Percentiles rank a stretch among this genome's conserved stretches.
Conservation (phyloP, 139 green algal species). For the Edaphochlamys debaryana region DNA sequence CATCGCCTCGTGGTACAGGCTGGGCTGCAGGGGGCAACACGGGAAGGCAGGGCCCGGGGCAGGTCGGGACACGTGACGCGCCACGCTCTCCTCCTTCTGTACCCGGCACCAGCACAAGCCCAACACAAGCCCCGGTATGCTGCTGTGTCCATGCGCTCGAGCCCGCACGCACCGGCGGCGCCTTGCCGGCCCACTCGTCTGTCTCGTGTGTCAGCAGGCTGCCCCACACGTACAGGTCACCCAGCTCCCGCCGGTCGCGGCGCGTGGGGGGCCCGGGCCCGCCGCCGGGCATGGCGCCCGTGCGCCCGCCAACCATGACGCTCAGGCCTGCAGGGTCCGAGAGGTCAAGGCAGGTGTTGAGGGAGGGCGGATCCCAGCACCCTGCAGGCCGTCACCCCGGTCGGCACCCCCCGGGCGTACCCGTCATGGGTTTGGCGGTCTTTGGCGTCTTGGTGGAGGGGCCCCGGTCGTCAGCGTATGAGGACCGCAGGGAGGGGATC, state of each 20-base stretch:
- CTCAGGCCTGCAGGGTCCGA: neutral
- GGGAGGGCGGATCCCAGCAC: too few species aligned
- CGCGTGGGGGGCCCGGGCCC: neutral
- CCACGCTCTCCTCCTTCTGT: too few species aligned
- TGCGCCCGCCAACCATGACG: constrained; percentile 13
- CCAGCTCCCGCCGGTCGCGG: constrained; percentile 58
- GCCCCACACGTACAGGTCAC: constrained; percentile 81
- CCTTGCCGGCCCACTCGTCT: neutral
- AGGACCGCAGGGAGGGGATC: neutral
- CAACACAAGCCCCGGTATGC: too few species aligned
- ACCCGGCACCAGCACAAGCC: too few species aligned
- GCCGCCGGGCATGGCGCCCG: neutral
- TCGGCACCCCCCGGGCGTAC: too few species aligned
- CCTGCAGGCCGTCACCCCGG: too few species aligned
- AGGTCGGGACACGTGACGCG: too few species aligned
- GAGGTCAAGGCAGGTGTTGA: too few species aligned
- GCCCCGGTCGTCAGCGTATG: neutral
- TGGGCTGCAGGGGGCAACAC: constrained; percentile 2
- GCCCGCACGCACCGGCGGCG: neutral
- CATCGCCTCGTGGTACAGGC: constrained; percentile 27
- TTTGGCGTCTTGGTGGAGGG: constrained; percentile 4
- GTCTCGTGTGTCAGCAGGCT: constrained; percentile 18
- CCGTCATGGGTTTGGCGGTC: neutral
- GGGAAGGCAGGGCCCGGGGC: neutral
- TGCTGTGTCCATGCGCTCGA: too few species aligned